Conservation (phyloP, 805 yeast species). For the Starmerella sp. region DNA sequence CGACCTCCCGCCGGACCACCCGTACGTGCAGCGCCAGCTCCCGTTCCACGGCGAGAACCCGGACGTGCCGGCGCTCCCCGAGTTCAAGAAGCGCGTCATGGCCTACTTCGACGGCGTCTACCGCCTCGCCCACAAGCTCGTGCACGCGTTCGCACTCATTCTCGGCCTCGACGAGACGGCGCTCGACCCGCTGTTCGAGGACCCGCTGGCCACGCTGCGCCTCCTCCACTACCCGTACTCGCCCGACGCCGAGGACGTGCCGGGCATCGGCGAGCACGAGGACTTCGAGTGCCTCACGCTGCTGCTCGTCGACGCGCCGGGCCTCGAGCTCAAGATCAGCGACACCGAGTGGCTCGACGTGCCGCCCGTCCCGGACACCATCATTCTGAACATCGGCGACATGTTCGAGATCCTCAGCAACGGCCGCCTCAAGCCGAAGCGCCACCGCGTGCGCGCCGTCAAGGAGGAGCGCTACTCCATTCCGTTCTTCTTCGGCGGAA, state of each 20-base stretch:
- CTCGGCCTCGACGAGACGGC: constrained; percentile 38
- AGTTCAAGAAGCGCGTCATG: constrained; percentile 35
- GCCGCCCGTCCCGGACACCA: constrained; percentile 37
- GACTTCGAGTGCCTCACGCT: constrained; percentile 37
- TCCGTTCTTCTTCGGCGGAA: constrained; percentile 11
- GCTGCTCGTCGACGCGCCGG: constrained; percentile 43
- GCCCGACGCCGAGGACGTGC: constrained; percentile 25
- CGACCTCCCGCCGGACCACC: constrained; percentile 19
- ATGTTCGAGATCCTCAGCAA: constrained; percentile 49
- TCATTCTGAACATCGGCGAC: constrained; percentile 51
- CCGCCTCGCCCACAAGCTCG: constrained; percentile 34
- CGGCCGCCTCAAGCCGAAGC: constrained; percentile 50
- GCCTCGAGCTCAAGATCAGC: constrained; percentile 45
- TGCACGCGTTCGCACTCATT: constrained; percentile 44
- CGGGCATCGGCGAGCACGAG: constrained; percentile 57
- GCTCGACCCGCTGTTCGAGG: constrained; percentile 36
- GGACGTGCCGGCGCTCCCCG: constrained; percentile 42
- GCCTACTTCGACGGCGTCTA: constrained; percentile 39
- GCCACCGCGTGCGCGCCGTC: constrained; percentile 44
- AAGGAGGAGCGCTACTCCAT: constrained; percentile 27
- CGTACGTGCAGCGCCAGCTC: constrained; percentile 31
- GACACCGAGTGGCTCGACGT: constrained; percentile 49
- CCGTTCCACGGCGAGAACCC: constrained; percentile 45
- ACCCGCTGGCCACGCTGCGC: constrained; percentile 33
- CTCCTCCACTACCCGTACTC: constrained; percentile 42